Evolutionary conservation across 2,329 filamentous ascomycete genomes (phyloP).

Genomic region (Didymella exigua): DNA sequence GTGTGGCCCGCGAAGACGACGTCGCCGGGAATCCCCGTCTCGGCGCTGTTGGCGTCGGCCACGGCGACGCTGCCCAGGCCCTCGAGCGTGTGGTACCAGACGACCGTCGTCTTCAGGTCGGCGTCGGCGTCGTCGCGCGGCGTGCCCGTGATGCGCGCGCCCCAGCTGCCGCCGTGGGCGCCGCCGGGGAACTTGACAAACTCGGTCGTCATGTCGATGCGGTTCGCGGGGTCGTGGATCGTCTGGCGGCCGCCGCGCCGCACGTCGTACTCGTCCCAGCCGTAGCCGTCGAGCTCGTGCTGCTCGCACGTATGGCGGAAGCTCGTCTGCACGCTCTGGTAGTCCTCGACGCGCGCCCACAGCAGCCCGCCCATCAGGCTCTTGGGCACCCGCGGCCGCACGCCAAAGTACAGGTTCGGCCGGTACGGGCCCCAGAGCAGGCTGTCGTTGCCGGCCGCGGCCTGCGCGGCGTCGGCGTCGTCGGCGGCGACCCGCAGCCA

Average conservation of each 20-base stretch:
- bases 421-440: conserved; percentile 96
- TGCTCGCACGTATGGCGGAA: conserved; percentile 97
- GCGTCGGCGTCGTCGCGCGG: conserved; percentile 70
- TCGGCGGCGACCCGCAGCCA: conserved; percentile 32
- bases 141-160: conserved; percentile 80
- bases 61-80: conserved; percentile 71
- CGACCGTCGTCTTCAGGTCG: conserved; percentile 74
- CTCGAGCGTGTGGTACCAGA: conserved; percentile 85
- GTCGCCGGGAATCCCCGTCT: conserved; percentile 61
- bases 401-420: conserved; percentile 92
- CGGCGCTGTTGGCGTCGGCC: conserved; percentile 54
- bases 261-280: conserved; percentile 97
- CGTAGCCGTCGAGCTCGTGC: conserved; percentile 92
- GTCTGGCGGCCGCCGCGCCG: conserved; percentile 85
- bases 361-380: conserved; percentile 82
- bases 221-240: conserved; percentile 88
- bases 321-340: conserved; percentile 73
- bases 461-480: conserved; percentile 41
- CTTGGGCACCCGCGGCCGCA: conserved; percentile 79
- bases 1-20: conserved; percentile 75
- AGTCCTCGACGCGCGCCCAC: conserved; percentile 87
- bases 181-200: conserved; percentile 94
- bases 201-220: conserved; percentile 86
- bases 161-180: conserved; percentile 87
- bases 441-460: conserved; percentile 71